Evolutionary conservation across 495 filamentous ascomycete genomes (phyloP).

Genomic region (Penicillium daleae): DNA sequence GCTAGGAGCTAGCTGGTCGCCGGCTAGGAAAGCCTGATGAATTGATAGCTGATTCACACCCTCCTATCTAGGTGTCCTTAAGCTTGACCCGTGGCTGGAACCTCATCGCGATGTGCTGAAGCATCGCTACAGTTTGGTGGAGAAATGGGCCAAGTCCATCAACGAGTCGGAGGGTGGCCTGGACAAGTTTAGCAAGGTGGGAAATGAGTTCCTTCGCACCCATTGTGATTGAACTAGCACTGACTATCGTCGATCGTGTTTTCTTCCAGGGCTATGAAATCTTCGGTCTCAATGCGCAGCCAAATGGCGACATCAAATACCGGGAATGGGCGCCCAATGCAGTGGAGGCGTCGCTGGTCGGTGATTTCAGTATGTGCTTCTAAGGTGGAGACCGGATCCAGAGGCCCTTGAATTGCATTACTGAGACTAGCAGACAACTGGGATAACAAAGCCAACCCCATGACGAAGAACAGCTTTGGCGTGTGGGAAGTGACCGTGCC

Average conservation of each 20-base stretch:
- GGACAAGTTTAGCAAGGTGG: conserved; percentile 88
- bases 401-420: conserved; percentile 22
- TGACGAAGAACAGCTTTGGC: conserved; percentile 85
- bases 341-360: conserved; percentile 80
- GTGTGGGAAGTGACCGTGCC: conserved; percentile 84
- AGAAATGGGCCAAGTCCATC: conserved; percentile 85
- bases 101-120: conserved; percentile 81
- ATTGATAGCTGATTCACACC: not conserved
- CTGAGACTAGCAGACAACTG: conserved; percentile 73
- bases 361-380: conserved; percentile 81
- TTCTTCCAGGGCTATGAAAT: conserved; percentile 68
- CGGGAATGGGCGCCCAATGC: conserved; percentile 97
- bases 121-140: conserved; percentile 76
- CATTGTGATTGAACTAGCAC: not conserved
- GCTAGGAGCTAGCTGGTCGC: conserved; percentile 2
- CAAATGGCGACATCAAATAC: conserved; percentile 85
- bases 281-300: conserved; percentile 78
- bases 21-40: not conserved
- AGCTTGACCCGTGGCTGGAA: conserved; percentile 87
- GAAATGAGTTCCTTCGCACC: not conserved
- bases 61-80: conserved; percentile 71
- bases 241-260: not conserved
- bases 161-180: conserved; percentile 84
- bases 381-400: not conserved
- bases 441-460: conserved; percentile 78